Evolutionary conservation across 805 yeast genomes (phyloP), one percentile per base, ranked within the genome.

Genomic region (Tetrapisispora namnaoensis): DNA sequence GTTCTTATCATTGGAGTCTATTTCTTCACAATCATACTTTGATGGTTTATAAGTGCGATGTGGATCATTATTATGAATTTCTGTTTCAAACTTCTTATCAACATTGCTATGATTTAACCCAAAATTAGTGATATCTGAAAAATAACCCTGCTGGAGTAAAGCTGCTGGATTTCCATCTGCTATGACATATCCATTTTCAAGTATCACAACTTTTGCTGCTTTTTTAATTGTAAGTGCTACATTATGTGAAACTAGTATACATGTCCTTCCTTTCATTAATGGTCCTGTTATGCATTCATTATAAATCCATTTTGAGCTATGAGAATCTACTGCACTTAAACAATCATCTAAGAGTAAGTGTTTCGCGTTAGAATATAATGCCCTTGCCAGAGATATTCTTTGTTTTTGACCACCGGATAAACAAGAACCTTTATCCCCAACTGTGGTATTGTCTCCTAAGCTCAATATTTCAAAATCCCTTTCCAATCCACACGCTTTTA

Each of bases 361-460:
- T 52, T 81, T 80, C 0, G 97, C 83, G 58, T 80, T 77, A 2
- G 96, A 89, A 65, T 93, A 91, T 55, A 91, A 70, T 0, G 98
- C 97, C 65, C 99, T 80, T 1, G 99, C 99, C 49, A 91, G 73
- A 0, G 97, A 90, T 36, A 91, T 90, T 67, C 98, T 80, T 69
- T 93, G 98, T 64, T 91, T 91, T 70, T 91, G 99, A 49, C 99
- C 99, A 58, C 99, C 99, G 30, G 97, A 89, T 50, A 91, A 73
- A 1, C 96, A 83, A 49, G 91, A 87, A 67, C 99, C 99, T 70
- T 91, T 91, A 69, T 93, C 98, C 65, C 98, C 98, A 65, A 93
- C 85, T 67, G 88, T 93, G 13, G 99, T 93, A 62, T 78, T 75
- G 68, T 91, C 99, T 53, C 98, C 98, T 47, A 82, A 86, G 51